These are phyloP conservation scores for Panellus pusillus DNA, from an alignment of 768 basidiomycete genomes.

Conservation along the genomic window DNA sequence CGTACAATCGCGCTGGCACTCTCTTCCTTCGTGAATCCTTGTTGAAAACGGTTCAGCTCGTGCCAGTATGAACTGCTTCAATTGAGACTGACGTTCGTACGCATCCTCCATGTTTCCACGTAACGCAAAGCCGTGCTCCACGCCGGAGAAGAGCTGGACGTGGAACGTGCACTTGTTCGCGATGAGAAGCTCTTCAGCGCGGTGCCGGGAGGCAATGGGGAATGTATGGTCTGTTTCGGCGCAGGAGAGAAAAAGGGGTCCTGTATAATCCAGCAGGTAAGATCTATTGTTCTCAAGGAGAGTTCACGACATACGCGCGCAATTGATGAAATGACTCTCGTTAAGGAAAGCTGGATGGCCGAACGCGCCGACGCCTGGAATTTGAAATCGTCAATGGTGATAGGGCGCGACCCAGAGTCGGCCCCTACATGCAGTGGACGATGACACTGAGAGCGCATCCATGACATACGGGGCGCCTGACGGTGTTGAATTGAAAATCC, in stretches of 20 bases:
- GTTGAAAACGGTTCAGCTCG: background rate
- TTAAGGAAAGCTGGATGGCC: slow-evolving; percentile 41
- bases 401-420: too few species aligned
- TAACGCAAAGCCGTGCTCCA: slow-evolving; percentile 25
- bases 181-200: slow-evolving; percentile 42
- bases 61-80: background rate
- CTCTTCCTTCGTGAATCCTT: slow-evolving; percentile 22
- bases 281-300: too few species aligned
- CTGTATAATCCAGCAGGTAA: slow-evolving; percentile 9
- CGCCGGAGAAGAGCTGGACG: slow-evolving; percentile 43
- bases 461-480: slow-evolving; percentile 40
- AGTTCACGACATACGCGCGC: slow-evolving; percentile 25
- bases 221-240: slow-evolving; percentile 45
- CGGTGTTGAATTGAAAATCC: background rate
- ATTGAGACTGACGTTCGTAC: slow-evolving; percentile 16
- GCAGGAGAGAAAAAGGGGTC: slow-evolving; percentile 41
- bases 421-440: slow-evolving; percentile 27
- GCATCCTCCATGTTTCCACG: slow-evolving; percentile 20
- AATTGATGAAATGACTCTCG: slow-evolving; percentile 30
- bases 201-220: slow-evolving; percentile 35
- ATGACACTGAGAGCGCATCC: slow-evolving; percentile 24
- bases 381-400: background rate
- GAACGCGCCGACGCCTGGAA: slow-evolving; percentile 30
- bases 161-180: slow-evolving; percentile 29
- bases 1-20: slow-evolving; percentile 18